phyloP scores from a whole-genome alignment of 2,329 filamentous ascomycete genomes.

The Exserohilum turcica region DNA sequence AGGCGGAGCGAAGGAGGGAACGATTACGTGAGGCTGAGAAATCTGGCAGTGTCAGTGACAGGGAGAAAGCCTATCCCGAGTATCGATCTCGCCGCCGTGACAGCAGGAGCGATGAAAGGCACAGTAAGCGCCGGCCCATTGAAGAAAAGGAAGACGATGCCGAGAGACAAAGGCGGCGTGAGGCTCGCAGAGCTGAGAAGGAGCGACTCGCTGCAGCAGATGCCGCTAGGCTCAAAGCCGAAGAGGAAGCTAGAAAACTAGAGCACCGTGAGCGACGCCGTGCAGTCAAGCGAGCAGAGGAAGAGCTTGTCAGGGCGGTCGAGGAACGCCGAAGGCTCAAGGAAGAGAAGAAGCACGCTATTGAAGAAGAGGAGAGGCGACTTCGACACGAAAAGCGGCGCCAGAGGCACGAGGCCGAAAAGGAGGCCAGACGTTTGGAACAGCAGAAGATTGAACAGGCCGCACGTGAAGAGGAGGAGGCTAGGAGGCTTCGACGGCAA shows the following conservation, averaged over 20 bases:
- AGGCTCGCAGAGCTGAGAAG: conserved; percentile 36
- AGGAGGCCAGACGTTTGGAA: conserved; percentile 24
- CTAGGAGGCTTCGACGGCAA: conserved; percentile 28
- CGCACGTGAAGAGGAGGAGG: conserved; percentile 34
- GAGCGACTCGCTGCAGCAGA: conserved; percentile 35
- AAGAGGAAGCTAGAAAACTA: conserved; percentile 31
- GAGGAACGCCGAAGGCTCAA: conserved; percentile 26
- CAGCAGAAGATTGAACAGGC: conserved; percentile 20
- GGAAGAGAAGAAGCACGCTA: conserved; percentile 25
- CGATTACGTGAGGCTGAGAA: conserved; percentile 28
- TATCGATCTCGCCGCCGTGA: conserved; percentile 38
- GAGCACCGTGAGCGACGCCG: conserved; percentile 38
- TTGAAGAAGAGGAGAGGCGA: conserved; percentile 36
- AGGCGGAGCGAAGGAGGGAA: conserved; percentile 28
- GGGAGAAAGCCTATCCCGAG: conserved; percentile 35
- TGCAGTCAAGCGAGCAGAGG: conserved; percentile 31
- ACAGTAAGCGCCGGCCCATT: conserved; percentile 34
- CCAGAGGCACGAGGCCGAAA: conserved; percentile 34
- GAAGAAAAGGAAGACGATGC: conserved; percentile 35
- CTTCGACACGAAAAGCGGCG: conserved; percentile 35
- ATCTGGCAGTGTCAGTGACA: conserved; percentile 31
- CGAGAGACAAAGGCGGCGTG: conserved; percentile 35
- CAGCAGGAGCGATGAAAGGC: conserved; percentile 32
- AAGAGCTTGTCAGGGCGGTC: conserved; percentile 24
- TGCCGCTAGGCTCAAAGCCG: conserved; percentile 25